These are phyloP conservation scores for Olyra latifolia DNA, from an alignment of 176 grass and related monocot genomes.

Conservation along the genomic window DNA sequence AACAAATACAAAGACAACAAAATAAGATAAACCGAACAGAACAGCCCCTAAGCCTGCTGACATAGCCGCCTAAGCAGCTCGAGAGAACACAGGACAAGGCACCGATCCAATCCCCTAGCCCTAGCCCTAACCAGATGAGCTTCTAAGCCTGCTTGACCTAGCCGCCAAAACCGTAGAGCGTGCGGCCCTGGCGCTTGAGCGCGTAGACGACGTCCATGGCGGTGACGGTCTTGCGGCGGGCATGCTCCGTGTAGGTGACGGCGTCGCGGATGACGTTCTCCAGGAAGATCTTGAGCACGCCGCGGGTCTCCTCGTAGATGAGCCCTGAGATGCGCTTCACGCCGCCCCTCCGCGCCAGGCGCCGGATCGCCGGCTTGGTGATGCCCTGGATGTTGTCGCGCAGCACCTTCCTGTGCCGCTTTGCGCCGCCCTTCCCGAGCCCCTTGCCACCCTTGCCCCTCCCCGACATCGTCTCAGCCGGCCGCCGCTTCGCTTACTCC, in stretches of 20 bases:
- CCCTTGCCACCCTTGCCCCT: constrained; percentile 94
- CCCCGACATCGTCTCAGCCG: constrained; percentile 63
- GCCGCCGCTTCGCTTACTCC: neutral
- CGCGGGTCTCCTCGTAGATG: constrained; percentile 97
- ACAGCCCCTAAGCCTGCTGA: too few species aligned
- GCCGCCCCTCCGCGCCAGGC: constrained; percentile 72
- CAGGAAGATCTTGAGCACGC: constrained; percentile 98
- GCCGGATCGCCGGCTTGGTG: constrained; percentile 87
- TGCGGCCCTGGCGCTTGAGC: constrained; percentile 93
- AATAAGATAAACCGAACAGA: too few species aligned
- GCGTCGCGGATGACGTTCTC: constrained; percentile 98
- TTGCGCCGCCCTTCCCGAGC: constrained; percentile 79
- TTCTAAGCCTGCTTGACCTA: neutral
- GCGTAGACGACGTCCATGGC: constrained; percentile 96
- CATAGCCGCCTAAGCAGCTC: neutral
- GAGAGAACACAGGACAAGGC: neutral
- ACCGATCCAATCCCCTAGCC: neutral
- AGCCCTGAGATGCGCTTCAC: constrained; percentile 94
- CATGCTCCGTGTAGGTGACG: constrained; percentile 94
- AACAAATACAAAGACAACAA: too few species aligned
- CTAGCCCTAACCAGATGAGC: neutral
- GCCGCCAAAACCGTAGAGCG: constrained; percentile 84
- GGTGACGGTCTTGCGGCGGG: constrained; percentile 90
- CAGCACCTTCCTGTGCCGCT: constrained; percentile 86
- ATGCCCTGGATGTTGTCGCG: constrained; percentile 97